phyloP scores from a whole-genome alignment of 306 rosid species.

The Prunus campanulata region DNA sequence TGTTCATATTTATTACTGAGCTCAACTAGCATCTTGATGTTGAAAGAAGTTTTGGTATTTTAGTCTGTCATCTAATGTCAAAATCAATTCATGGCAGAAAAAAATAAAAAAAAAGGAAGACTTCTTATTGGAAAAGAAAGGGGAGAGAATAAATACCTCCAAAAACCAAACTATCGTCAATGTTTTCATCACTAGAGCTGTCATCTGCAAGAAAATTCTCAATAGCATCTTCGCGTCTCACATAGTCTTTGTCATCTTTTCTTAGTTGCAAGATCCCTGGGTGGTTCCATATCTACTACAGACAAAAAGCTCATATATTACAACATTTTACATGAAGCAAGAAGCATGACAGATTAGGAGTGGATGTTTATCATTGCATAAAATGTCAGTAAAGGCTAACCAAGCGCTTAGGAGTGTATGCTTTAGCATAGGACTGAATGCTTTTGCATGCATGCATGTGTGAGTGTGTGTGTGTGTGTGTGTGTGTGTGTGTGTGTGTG shows the following conservation, averaged over 20 bases:
- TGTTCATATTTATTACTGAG: background rate
- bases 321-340: conserved; percentile 9
- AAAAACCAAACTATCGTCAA: conserved; percentile 59
- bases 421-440: background rate
- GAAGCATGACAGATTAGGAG: conserved; percentile 20
- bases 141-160: conserved; percentile 52
- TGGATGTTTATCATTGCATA: background rate
- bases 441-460: background rate
- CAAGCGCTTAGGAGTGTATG: background rate
- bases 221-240: conserved; percentile 68
- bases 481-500: background rate
- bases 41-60: background rate
- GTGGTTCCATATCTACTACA: conserved; percentile 94
- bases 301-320: conserved; percentile 24
- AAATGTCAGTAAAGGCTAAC: background rate
- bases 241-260: conserved; percentile 69
- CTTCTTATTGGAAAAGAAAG: background rate
- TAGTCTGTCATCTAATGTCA: background rate
- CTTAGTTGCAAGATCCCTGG: conserved; percentile 96
- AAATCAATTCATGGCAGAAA: background rate
- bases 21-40: background rate
- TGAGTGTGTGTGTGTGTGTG: background rate
- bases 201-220: conserved; percentile 91
- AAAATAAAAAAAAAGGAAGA: too few species aligned
- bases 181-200: conserved; percentile 90